Base-by-base conservation (phyloP, 2,329 filamentous ascomycete species). In the Leptoxyphium fumago region DNA sequence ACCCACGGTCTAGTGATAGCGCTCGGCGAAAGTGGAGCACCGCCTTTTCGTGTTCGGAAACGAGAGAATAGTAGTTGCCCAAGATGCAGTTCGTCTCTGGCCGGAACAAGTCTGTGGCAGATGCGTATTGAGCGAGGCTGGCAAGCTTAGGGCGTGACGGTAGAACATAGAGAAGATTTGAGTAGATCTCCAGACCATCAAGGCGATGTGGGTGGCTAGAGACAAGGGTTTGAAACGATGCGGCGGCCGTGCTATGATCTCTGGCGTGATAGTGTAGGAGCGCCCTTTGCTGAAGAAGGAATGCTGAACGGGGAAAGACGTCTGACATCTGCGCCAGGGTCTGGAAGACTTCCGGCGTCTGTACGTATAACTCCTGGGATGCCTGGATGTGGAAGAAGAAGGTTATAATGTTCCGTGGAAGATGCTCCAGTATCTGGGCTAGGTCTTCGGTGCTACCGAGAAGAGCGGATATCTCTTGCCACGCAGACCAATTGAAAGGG, bases 1-100 rank as follows among this genome's bases (percentile, higher is more conserved):
- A 98, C 21, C 80, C 82, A 9, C 89, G 80, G 59, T 98, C 91
- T 0, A 98, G 71, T 0, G 86, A 93, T 15, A 98, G 67, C 0
- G 91, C 91, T 17, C 91, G 81, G 2, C 91, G 82, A 68, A 98
- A 98, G 64, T 96, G 96, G 66, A 95, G 87, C 43, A 98, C 88
- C 0, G 91, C 89, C 60, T 98, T 98, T 61, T 98, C 91, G 61
- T 98, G 91, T 61, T 93, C 82, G 0, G 88, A 94, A 48, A 94
- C 79, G 1, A 95, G 68, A 0, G 86, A 93, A 65, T 95, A 98
- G 67, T 96, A 96, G 61, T 98, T 98, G 4, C 91, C 91, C 18
- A 96, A 82, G 0, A 96, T 89, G 43, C 93, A 93, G 58, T 91
- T 96, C 0, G 91, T 94, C 63, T 98, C 91, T 0, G 91, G 89